These are phyloP conservation scores for Penicillium macrosclerotiorum DNA, from an alignment of 495 filamentous ascomycete species.

Conservation along the genomic window DNA sequence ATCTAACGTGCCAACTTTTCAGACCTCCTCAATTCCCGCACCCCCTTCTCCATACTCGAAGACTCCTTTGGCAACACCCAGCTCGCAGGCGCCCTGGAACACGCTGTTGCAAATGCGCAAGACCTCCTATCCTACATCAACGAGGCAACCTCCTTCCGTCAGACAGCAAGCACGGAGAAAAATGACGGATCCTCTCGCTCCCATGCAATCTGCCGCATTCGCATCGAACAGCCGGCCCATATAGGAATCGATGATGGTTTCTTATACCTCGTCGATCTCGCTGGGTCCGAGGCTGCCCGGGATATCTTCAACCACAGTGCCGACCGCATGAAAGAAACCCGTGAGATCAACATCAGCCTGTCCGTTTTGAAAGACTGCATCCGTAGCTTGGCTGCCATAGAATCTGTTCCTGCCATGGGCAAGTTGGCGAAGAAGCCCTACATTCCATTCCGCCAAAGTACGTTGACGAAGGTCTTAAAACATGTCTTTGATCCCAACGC, in stretches of 20 bases:
- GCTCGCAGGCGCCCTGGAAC: conserved; percentile 22
- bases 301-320: conserved; percentile 28
- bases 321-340: conserved; percentile 37
- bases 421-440: conserved; percentile 20
- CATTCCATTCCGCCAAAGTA: conserved; percentile 34
- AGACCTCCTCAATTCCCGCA: conserved; percentile 26
- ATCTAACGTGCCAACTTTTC: neutral
- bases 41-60: conserved; percentile 22
- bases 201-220: conserved; percentile 47
- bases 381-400: conserved; percentile 13
- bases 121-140: conserved; percentile 24
- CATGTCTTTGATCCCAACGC: conserved; percentile 25
- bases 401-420: neutral
- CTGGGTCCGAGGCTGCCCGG: conserved; percentile 40
- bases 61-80: conserved; percentile 32
- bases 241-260: conserved; percentile 30
- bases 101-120: conserved; percentile 4
- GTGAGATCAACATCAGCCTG: conserved; percentile 47
- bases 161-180: conserved; percentile 29
- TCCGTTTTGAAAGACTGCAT: conserved; percentile 43
- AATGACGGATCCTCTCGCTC: conserved; percentile 48
- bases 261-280: conserved; percentile 47
- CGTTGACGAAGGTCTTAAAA: conserved; percentile 37
- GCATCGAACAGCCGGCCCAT: conserved; percentile 30
- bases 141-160: conserved; percentile 20